These are phyloP conservation scores for Phaeodactylum tricornutum DNA, from an alignment of 108 stramenopile genomes.

Conservation along the genomic window DNA sequence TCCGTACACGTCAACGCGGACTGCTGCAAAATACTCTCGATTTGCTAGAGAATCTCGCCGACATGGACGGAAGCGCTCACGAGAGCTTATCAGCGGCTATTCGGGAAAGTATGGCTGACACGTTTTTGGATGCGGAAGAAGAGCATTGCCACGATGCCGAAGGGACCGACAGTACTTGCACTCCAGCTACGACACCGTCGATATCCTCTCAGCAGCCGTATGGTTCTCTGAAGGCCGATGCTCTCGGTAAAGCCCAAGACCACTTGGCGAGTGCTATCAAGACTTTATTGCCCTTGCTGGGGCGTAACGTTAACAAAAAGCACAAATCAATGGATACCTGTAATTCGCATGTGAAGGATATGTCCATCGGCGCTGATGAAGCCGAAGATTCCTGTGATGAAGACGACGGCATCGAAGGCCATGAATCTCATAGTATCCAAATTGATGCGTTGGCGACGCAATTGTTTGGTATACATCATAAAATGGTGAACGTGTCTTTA, in stretches of 20 bases:
- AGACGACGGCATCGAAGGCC: neutral
- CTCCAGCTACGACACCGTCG: constrained; percentile 23
- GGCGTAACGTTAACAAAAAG: constrained; percentile 2
- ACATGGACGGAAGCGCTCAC: constrained; percentile 78
- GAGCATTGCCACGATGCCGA: too few species aligned
- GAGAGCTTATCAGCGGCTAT: constrained; percentile 71
- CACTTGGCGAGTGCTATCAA: constrained; percentile 46
- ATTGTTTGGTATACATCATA: constrained; percentile 67
- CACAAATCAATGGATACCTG: neutral
- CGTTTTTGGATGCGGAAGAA: constrained; percentile 46
- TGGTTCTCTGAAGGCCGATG: constrained; percentile 37
- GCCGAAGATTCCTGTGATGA: constrained; percentile 6
- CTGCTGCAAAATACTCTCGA: constrained; percentile 59
- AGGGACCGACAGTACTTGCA: neutral
- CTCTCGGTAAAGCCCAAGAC: constrained; percentile 71
- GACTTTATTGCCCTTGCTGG: constrained; percentile 32
- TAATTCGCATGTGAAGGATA: constrained; percentile 1
- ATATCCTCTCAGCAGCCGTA: constrained; percentile 41
- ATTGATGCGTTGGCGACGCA: constrained; percentile 57
- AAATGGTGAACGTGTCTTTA: constrained; percentile 65
- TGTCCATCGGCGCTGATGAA: constrained; percentile 1
- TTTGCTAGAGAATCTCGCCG: constrained; percentile 61
- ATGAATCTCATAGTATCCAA: constrained; percentile 12
- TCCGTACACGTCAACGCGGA: constrained; percentile 70
- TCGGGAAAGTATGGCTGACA: constrained; percentile 71